Base-by-base conservation (phyloP, 2,329 filamentous ascomycete genomes). In the Ascochyta fabae region DNA sequence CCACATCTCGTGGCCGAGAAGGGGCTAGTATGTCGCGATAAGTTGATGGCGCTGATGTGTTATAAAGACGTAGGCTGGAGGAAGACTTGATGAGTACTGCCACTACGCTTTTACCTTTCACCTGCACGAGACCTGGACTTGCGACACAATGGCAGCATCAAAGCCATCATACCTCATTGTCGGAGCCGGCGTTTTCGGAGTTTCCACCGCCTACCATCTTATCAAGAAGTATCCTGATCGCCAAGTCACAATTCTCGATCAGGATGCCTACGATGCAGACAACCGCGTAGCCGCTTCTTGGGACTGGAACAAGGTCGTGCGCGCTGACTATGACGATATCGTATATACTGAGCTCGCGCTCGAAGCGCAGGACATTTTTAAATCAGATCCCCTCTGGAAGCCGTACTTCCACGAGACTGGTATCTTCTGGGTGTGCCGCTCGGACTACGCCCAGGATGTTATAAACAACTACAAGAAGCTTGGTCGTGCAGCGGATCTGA, bases 281-380 rank as follows among this genome's bases (percentile, higher is more conserved):
- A 74, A 49, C 64, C 69, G 68, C 44, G 66, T 78, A 27, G 87
- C 86, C 29, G 88, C 88, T 0, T 90, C 88, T 0, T 88, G 85
- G 79, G 88, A 91, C 75, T 86, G 87, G 82, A 90, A 89, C 77
- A 90, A 90, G 73, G 86, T 89, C 26, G 81, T 90, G 15, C 85
- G 88, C 53, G 85, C 87, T 43, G 88, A 90, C 71, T 90, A 90
- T 75, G 80, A 84, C 51, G 85, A 88, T 63, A 75, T 84, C 1
- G 72, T 86, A 15, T 90, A 91, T 77, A 86, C 84, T 71, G 73
- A 81, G 45, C 79, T 91, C 19, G 88, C 84, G 0, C 79, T 89
- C 26, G 86, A 90, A 73, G 85, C 88, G 0, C 85, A 88, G 65
- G 82, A 86, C 47, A 74, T 84, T 0, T 91, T 87, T 79, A 80